Base-by-base conservation (phyloP, 1,139 yeast genomes). In the Suhomyces choctaworum region DNA sequence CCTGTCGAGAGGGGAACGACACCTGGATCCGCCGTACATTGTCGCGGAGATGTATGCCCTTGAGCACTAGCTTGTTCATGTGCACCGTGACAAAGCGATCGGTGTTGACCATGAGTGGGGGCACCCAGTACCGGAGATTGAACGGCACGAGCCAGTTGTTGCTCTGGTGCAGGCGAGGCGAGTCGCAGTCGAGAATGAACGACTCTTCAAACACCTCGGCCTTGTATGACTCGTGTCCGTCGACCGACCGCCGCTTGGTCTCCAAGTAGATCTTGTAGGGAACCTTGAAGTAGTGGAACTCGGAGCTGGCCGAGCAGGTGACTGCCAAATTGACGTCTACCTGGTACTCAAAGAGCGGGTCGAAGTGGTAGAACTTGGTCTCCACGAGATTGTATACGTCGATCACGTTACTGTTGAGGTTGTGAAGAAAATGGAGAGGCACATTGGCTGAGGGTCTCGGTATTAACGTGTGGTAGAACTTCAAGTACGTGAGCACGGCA, bases 71-170 rank as follows among this genome's bases (percentile, higher is more conserved):
- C 10, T 34, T 37, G 20, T 40, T 37, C 13, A 51, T 35, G 8
- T 40, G 31, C 11, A 54, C 16, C 3, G 29, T 32, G 4, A 43
- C 27, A 13, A 33, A 40, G n/a, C 47, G 50, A 33, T 54, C 50
- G 35, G 47, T 50, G 36, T 59, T 51, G 4, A 62, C 56, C 9
- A 64, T 27, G 0, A 56, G 27, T 0, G 76, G 75, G 1, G 73
- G 64, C 7, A 60, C 56, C 67, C 70, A 68, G 40, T 51, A 57
- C 29, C 66, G 52, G 22, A 66, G 50, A 34, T 61, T 58, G 42
- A 55, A 68, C 0, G 76, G 76, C 7, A 70, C 44, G 25, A 60
- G 38, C 41, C 42, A 28, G 44, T 70, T 70, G 32, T 62, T 60
- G 11, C 41, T 36, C 22, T 51, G 50, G 46, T 64, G 63, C 14